Conservation (phyloP, 768 basidiomycete genomes). For the Xanthoconium purpureum region DNA sequence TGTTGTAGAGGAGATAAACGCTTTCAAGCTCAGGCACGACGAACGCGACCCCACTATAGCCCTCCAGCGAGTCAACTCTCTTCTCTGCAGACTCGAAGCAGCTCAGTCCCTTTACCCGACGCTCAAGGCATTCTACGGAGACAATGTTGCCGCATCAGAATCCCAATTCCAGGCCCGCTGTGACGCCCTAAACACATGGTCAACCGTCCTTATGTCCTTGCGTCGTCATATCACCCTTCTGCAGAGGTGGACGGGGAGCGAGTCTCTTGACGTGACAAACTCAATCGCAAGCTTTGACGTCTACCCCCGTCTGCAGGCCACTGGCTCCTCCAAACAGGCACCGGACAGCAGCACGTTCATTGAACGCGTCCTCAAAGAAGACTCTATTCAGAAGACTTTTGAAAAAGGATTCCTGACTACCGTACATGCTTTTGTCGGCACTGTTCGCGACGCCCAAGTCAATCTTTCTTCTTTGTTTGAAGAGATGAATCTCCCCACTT, state of each 20-base stretch:
- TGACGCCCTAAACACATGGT: slow-evolving; percentile 91
- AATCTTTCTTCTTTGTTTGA: slow-evolving; percentile 71
- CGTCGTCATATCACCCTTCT: slow-evolving; percentile 76
- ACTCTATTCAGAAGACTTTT: slow-evolving; percentile 92
- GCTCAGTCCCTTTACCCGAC: slow-evolving; percentile 87
- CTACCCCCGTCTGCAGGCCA: slow-evolving; percentile 28
- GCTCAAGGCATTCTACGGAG: slow-evolving; percentile 72
- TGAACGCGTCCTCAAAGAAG: slow-evolving; percentile 92
- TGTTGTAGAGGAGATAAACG: slow-evolving; percentile 78
- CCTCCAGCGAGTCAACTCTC: slow-evolving; percentile 56
- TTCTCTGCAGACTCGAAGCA: slow-evolving; percentile 74
- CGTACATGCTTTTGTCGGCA: slow-evolving; percentile 81
- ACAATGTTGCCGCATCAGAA: slow-evolving; percentile 70
- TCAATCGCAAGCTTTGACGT: slow-evolving; percentile 66
- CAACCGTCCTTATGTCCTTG: slow-evolving; percentile 81
- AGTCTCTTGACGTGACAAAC: slow-evolving; percentile 83
- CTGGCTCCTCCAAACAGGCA: slow-evolving; percentile 41
- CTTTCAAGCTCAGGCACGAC: slow-evolving; percentile 60
- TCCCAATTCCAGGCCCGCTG: slow-evolving; percentile 73
- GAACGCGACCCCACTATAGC: slow-evolving; percentile 40
- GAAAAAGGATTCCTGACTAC: slow-evolving; percentile 86
- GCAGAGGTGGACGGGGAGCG: slow-evolving; percentile 91
- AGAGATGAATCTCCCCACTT: slow-evolving; percentile 88
- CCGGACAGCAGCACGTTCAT: slow-evolving; percentile 83
- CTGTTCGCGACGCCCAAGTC: slow-evolving; percentile 84